Evolutionary conservation across 148 eudicot genomes (phyloP).

Genomic region (Rhododendron kiyosumense): DNA sequence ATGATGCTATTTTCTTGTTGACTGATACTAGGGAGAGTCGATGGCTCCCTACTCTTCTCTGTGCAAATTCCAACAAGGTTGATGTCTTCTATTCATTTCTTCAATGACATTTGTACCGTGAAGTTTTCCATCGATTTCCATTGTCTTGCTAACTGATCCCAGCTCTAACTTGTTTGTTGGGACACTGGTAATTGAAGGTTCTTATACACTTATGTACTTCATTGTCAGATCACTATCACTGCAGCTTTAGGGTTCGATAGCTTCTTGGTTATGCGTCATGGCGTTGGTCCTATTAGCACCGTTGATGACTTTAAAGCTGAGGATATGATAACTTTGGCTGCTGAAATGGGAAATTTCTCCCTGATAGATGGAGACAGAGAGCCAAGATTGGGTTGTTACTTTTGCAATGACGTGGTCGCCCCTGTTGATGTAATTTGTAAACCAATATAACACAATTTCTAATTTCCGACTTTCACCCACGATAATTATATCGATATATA

Average conservation of each 20-base stretch:
- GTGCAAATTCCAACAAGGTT: constrained; percentile 79
- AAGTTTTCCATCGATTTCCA: background rate
- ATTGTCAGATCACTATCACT: constrained; percentile 60
- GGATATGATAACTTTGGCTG: constrained; percentile 24
- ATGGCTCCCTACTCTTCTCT: constrained; percentile 88
- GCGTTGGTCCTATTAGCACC: constrained; percentile 58
- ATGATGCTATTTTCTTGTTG: constrained; percentile 77
- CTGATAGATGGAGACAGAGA: constrained; percentile 23
- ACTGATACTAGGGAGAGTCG: constrained; percentile 99
- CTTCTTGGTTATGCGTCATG: constrained; percentile 96
- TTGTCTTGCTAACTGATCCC: background rate
- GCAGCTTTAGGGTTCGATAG: constrained; percentile 96
- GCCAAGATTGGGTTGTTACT: constrained; percentile 85
- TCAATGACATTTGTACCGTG: background rate
- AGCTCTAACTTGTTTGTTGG: background rate
- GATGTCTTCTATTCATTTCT: background rate
- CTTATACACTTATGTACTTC: background rate
- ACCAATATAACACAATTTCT: background rate
- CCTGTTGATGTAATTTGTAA: constrained; percentile 66
- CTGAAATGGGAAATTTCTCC: constrained; percentile 44
- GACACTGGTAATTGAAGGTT: background rate
- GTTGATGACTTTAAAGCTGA: constrained; percentile 21
- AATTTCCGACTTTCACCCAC: background rate
- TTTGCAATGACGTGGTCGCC: constrained; percentile 97
- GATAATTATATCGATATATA: background rate